A percentile compares a stretch with the other conserved stretches of the same genome.
These are phyloP conservation scores for Colletotrichum sp. DNA, from an alignment of 2,329 filamentous ascomycete genomes.

Conservation along the genomic window DNA sequence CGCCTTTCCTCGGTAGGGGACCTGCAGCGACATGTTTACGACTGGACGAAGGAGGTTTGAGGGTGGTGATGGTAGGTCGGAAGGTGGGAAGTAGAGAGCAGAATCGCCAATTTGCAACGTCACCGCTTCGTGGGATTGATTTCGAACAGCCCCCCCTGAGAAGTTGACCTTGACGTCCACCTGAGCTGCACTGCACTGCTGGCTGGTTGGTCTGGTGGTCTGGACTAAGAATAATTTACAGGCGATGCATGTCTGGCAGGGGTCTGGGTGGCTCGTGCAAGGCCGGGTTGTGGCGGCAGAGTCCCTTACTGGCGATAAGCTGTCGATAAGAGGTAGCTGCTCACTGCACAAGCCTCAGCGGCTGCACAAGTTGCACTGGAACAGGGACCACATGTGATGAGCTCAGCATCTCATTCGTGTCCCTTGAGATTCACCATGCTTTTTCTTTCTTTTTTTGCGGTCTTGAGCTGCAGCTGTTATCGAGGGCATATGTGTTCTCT, in stretches of 20 bases:
- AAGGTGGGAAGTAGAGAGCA: background rate
- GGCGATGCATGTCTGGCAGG: slow-evolving; percentile 2
- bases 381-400: slow-evolving; percentile 6
- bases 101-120: slow-evolving; percentile 15
- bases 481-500: background rate
- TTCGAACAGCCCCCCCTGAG: slow-evolving; percentile 1
- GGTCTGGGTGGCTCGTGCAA: slow-evolving; percentile 1
- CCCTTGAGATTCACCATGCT: background rate
- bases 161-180: slow-evolving; percentile 11
- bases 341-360: slow-evolving; percentile 7
- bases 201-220: background rate
- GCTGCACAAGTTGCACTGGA: background rate
- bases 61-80: slow-evolving; percentile 17
- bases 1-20: slow-evolving; percentile 56
- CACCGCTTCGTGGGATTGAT: slow-evolving; percentile 14
- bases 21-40: slow-evolving; percentile 57
- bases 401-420: slow-evolving; percentile 13
- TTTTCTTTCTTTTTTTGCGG: background rate
- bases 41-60: background rate
- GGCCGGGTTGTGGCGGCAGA: background rate
- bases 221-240: background rate
- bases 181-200: background rate
- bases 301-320: background rate
- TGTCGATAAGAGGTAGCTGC: background rate
- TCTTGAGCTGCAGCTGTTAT: background rate